Base-by-base conservation (phyloP, 805 yeast species). In the Kockiozyma suomiensis region DNA sequence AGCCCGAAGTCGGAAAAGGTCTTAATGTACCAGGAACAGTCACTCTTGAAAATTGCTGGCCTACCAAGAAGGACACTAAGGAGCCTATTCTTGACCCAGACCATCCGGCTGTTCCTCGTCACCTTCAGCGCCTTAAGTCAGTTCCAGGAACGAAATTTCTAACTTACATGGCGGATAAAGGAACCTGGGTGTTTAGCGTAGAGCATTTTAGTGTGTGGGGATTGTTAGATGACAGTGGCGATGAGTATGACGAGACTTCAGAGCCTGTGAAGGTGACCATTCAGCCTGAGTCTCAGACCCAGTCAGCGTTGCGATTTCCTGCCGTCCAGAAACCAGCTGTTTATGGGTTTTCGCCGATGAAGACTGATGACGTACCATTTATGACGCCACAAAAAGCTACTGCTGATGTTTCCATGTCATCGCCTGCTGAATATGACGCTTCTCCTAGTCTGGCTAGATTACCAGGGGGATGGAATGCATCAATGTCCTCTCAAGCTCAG, bases 191-290 rank as follows among this genome's bases (percentile, higher is more conserved):
- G 12, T 78, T 77, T 65, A 69, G 66, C 41, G 69, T 71, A 17
- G 85, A 87, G 66, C 99, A 94, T 76, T 94, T 94, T 70, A 90
- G 97, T 76, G 83, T 88, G 4, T 94, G 97, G 97, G 98, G 98
- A 5, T 74, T 94, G 40, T 80, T 86, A 17, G 88, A 85, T 65
- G 90, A 86, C 26, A 84, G 80, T 23, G 84, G 80, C 42, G 82
- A 81, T 40, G 66, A 65, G 8, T 78, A 82, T 43, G 90, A 84
- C 64, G 79, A 76, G 10, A 81, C 30, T n/a, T 5, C 32, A 30
- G 59, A 48, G 50, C 46, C 57, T 15, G 79, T 26, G 73, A 79
- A 23, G 71, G 70, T 54, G 64, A 45, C 40, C 17, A 12, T 28
- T 2, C 32, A 19, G n/a, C 54, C 38, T 17, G 42, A 47, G 19